Conservation (phyloP, 495 filamentous ascomycete genomes). For the Aspergillus haitiensis region DNA sequence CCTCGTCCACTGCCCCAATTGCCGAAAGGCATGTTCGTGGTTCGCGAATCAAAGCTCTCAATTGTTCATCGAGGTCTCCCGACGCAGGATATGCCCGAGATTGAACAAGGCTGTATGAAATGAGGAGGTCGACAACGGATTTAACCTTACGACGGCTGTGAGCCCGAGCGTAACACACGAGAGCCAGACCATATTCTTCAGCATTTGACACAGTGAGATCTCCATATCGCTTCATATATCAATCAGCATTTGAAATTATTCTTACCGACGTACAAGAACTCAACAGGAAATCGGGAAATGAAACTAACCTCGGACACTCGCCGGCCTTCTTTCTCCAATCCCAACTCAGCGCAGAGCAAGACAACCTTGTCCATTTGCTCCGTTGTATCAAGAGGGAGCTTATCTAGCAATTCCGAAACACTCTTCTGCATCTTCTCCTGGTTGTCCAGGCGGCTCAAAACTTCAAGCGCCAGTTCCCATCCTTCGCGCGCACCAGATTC, state of each 20-base stretch:
- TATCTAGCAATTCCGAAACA: conserved; percentile 63
- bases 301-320: conserved; percentile 71
- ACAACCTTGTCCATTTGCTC: conserved; percentile 74
- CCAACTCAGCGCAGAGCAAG: conserved; percentile 64
- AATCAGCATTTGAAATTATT: not conserved
- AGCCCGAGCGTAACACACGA: conserved; percentile 83
- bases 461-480: conserved; percentile 82
- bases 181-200: conserved; percentile 73
- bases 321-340: conserved; percentile 68
- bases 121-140: conserved; percentile 79
- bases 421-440: conserved; percentile 60
- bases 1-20: conserved; percentile 65
- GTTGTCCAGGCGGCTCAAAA: conserved; percentile 73
- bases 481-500: conserved; percentile 57
- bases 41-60: conserved; percentile 63
- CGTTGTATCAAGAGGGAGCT: conserved; percentile 62
- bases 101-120: conserved; percentile 79
- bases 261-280: not conserved
- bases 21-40: conserved; percentile 64
- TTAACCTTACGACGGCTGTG: conserved; percentile 72
- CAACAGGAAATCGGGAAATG: conserved; percentile 2
- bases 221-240: conserved; percentile 64
- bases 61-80: conserved; percentile 64
- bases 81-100: conserved; percentile 73
- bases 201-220: conserved; percentile 64